Conservation (phyloP, 805 yeast species). For the Lipomyces oligophaga region DNA sequence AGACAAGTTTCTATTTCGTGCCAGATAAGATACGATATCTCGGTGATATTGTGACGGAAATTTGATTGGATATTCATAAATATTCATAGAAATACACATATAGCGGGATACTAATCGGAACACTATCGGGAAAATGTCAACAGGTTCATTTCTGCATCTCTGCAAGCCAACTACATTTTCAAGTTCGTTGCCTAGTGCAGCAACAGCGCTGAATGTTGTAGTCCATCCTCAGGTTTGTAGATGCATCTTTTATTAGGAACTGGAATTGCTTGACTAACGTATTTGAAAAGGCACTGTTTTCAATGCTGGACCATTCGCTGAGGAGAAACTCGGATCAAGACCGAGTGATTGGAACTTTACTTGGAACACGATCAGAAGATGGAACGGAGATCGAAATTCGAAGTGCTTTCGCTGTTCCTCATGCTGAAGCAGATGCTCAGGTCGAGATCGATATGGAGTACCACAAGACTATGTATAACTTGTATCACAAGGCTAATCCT, state of each 20-base stretch:
- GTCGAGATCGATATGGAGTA: slow-evolving; percentile 66
- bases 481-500: slow-evolving; percentile 74
- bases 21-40: too few species aligned
- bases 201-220: slow-evolving; percentile 29
- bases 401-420: slow-evolving; percentile 78
- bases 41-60: too few species aligned
- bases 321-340: slow-evolving; percentile 49
- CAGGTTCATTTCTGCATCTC: slow-evolving; percentile 28
- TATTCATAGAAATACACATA: too few species aligned
- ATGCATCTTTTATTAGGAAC: not conserved
- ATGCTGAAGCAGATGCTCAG: slow-evolving; percentile 68
- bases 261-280: not conserved
- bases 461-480: slow-evolving; percentile 63
- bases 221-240: slow-evolving; percentile 30
- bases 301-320: slow-evolving; percentile 66
- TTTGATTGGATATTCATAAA: too few species aligned
- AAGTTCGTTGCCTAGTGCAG: slow-evolving; percentile 6
- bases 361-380: slow-evolving; percentile 80
- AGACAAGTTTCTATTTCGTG: too few species aligned
- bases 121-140: slow-evolving; percentile 2
- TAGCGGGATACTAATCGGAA: too few species aligned
- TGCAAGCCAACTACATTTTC: slow-evolving; percentile 21
- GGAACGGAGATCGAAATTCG: slow-evolving; percentile 69
- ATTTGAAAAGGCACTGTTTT: slow-evolving; percentile 48
- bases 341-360: slow-evolving; percentile 75